A percentile compares a stretch with the other conserved stretches of the same genome.
phyloP scores from a whole-genome alignment of 306 rosid genomes.

The Arachis stenosperma region DNA sequence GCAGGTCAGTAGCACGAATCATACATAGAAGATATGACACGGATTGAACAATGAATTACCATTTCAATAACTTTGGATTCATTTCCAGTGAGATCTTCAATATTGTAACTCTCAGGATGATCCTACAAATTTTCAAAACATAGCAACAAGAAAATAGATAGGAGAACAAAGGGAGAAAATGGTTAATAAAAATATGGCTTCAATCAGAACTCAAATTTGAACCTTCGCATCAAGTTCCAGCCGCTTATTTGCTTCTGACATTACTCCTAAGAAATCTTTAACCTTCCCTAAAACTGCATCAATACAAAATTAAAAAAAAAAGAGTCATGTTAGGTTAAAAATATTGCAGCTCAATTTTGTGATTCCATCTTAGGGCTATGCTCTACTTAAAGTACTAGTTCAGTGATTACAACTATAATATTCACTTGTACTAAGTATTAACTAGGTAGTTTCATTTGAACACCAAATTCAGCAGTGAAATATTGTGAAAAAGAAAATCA shows the following conservation, averaged over 20 bases:
- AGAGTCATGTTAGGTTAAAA: conserved; percentile 9
- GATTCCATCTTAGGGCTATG: background rate
- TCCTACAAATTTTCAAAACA: conserved; percentile 47
- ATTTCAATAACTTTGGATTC: conserved; percentile 78
- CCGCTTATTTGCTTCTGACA: conserved; percentile 74
- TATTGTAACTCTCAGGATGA: conserved; percentile 61
- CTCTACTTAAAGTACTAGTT: background rate
- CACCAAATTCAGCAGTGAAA: conserved; percentile 18
- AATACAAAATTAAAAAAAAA: background rate
- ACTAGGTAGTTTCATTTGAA: background rate
- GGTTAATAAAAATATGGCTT: conserved; percentile 9
- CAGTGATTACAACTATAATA: conserved; percentile 7
- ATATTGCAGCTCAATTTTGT: background rate
- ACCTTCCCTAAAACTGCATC: conserved; percentile 46
- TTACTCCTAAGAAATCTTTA: conserved; percentile 68
- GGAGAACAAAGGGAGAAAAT: background rate
- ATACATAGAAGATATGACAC: background rate
- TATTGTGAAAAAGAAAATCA: background rate
- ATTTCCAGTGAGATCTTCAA: conserved; percentile 76
- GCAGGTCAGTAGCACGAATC: conserved; percentile 5
- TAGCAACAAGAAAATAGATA: background rate
- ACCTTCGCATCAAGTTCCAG: conserved; percentile 75
- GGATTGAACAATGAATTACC: conserved; percentile 41
- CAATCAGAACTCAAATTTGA: conserved; percentile 32
- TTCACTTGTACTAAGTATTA: background rate